phyloP scores from a whole-genome alignment of 2,329 filamentous ascomycete species.

The Arthrinium puccinioides region DNA sequence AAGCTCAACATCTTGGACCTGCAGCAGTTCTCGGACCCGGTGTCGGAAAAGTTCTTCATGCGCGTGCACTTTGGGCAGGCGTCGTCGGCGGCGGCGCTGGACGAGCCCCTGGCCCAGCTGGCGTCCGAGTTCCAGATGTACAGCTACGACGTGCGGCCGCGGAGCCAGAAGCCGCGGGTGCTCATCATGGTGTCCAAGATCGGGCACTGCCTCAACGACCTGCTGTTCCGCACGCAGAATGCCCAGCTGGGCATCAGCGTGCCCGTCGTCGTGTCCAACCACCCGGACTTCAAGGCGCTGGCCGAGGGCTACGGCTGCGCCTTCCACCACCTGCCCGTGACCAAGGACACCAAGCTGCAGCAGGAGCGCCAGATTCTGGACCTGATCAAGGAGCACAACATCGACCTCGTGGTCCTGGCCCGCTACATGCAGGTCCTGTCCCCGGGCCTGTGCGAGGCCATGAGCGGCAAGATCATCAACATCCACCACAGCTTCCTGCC shows the following conservation, averaged over 20 bases:
- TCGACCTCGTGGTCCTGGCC: slow-evolving; percentile 75
- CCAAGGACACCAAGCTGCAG: slow-evolving; percentile 65
- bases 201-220: slow-evolving; percentile 77
- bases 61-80: slow-evolving; percentile 71
- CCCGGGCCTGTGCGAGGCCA: slow-evolving; percentile 64
- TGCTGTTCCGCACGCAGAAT: slow-evolving; percentile 71
- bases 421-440: slow-evolving; percentile 86
- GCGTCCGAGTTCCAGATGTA: slow-evolving; percentile 59
- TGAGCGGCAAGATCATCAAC: slow-evolving; percentile 86
- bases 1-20: slow-evolving; percentile 77
- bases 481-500: slow-evolving; percentile 86
- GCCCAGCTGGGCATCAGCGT: slow-evolving; percentile 67
- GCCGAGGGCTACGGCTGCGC: slow-evolving; percentile 68
- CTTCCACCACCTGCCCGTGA: slow-evolving; percentile 77
- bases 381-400: slow-evolving; percentile 58
- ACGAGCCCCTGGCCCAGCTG: slow-evolving; percentile 50
- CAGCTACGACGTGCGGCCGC: slow-evolving; percentile 59
- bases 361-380: slow-evolving; percentile 68
- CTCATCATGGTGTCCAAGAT: slow-evolving; percentile 90
- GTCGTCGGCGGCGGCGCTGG: slow-evolving; percentile 43
- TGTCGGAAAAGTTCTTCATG: slow-evolving; percentile 77
- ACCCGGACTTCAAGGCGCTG: slow-evolving; percentile 63
- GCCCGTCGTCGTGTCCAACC: slow-evolving; percentile 75
- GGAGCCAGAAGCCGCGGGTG: slow-evolving; percentile 63
- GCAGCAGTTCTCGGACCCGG: slow-evolving; percentile 75